A percentile compares a stretch with the other conserved stretches of the same genome.
These are phyloP conservation scores for Fragaria ananassa DNA, from an alignment of 306 rosid species.

Conservation along the genomic window DNA sequence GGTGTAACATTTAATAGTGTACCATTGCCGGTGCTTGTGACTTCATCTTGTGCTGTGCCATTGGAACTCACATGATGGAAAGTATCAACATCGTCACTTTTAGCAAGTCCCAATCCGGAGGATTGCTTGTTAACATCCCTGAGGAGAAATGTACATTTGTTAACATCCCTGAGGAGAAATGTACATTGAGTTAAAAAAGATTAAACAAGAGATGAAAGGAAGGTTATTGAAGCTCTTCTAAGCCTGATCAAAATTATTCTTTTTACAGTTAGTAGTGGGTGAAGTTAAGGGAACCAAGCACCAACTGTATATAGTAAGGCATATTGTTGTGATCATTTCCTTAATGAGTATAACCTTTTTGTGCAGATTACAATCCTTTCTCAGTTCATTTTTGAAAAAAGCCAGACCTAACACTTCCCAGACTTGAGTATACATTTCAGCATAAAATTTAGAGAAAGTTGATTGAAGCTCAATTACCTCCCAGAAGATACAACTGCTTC, in stretches of 20 bases:
- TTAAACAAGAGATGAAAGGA: not conserved
- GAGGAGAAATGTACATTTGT: conserved; percentile 8
- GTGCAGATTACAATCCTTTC: not conserved
- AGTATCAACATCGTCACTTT: not conserved
- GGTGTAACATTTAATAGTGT: conserved; percentile 15
- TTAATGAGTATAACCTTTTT: not conserved
- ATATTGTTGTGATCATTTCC: not conserved
- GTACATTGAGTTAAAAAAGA: not conserved
- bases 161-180: conserved; percentile 27
- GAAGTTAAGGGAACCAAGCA: not conserved
- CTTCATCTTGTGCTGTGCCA: conserved; percentile 30
- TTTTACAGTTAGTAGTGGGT: not conserved
- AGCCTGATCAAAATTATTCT: not conserved
- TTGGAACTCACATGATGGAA: not conserved
- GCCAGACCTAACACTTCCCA: not conserved
- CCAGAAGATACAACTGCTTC: conserved; percentile 16
- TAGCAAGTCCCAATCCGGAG: conserved; percentile 16
- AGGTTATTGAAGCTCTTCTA: not conserved
- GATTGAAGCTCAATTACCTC: not conserved
- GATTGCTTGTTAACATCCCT: conserved; percentile 20
- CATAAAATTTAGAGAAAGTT: not conserved
- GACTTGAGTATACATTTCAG: not conserved
- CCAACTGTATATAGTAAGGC: not conserved
- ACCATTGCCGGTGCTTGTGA: conserved; percentile 27
- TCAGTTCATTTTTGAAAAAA: not conserved